Base-by-base conservation (phyloP, 2,329 filamentous ascomycete species). In the Ophiostoma himal-ulmi region DNA sequence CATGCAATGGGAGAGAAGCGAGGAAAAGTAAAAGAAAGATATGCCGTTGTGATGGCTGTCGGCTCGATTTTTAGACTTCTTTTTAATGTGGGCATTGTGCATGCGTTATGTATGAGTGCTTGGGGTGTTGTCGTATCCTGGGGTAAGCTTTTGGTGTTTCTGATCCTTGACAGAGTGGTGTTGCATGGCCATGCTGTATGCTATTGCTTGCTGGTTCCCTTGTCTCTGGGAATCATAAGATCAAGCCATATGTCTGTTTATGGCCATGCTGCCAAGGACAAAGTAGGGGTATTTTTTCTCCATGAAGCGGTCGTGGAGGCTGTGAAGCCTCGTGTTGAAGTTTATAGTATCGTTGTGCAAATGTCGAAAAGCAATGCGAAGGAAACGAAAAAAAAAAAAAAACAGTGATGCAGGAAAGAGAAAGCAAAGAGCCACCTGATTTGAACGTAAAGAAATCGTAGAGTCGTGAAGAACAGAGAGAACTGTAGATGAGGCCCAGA, bases 321-420 rank as follows among this genome's bases (percentile, higher is more conserved):
- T 78, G 78, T 76, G 78, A 79, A 80, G 78, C 78, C 74, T 75
- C 75, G 39, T 66, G 71, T 71, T 71, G 75, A 76, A 76, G 71
- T 77, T 75, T 78, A 78, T 75, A 71, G 67, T 73, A 73, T 72
- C 69, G 26, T 70, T 48, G 65, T 26, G 65, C 69, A 70, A 54
- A 68, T 26, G 57, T 62, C 26, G 52, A 26, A 54, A 26, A 22
- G 64, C 36, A 48, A 26, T 39, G 52, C 30, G 4, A 22, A 44
- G 13, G 13, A 26, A 41, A 26, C 2, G 17, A 64, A 39, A 6
- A 14, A 36, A 10, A 1, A 6, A 65, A 65, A 20, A 48, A 22
- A 34, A 36, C 8, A 3, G 22, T 5, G 30, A 57, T 34, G 14
- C 11, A 36, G 41, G 37, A 70, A 26, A 57, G 57, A 37, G 14